phyloP scores from a whole-genome alignment of 1,139 yeast species.

The Kodamaea arcana region DNA sequence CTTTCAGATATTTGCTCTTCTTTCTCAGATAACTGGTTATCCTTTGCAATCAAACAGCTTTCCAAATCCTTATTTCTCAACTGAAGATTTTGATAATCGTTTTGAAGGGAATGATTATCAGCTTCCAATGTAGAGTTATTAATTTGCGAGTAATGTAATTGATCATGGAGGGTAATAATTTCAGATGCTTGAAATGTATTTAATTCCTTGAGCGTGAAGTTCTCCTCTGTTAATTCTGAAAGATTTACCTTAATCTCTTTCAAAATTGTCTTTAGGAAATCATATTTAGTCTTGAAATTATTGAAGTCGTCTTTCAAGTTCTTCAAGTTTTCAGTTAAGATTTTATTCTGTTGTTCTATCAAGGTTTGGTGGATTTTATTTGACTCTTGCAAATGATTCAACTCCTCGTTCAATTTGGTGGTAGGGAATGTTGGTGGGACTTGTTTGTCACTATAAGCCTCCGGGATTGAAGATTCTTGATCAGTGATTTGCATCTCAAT shows the following conservation, averaged over 20 bases:
- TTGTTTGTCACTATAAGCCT: too few relatives aligned
- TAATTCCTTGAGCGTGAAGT: slow-evolving; percentile 9
- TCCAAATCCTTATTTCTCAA: slow-evolving; percentile 6
- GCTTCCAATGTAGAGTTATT: slow-evolving; percentile 10
- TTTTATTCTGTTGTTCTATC: slow-evolving; percentile 10
- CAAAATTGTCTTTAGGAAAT: slow-evolving; percentile 11
- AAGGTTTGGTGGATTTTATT: slow-evolving; percentile 6
- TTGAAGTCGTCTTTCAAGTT: slow-evolving; percentile 15
- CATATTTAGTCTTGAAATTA: slow-evolving; percentile 11
- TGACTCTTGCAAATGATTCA: slow-evolving; percentile 4
- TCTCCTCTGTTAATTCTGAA: slow-evolving; percentile 9
- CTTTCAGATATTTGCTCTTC: slow-evolving; percentile 10
- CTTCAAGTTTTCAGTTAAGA: slow-evolving; percentile 10
- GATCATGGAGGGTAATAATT: slow-evolving; percentile 9
- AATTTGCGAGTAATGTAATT: slow-evolving; percentile 9
- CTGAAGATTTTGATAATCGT: slow-evolving; percentile 7
- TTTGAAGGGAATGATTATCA: slow-evolving; percentile 4
- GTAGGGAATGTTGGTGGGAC: not conserved
- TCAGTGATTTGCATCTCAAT: too few relatives aligned
- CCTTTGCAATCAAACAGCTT: slow-evolving; percentile 7
- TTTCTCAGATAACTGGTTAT: slow-evolving; percentile 8
- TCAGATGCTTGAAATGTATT: slow-evolving; percentile 10
- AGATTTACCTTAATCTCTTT: slow-evolving; percentile 11
- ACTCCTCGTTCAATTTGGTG: slow-evolving; percentile 2
- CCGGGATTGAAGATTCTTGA: too few relatives aligned